Evolutionary conservation across 192 early-diverging fungal genomes (phyloP).

Genomic region (Paraglomus brasilianum): DNA sequence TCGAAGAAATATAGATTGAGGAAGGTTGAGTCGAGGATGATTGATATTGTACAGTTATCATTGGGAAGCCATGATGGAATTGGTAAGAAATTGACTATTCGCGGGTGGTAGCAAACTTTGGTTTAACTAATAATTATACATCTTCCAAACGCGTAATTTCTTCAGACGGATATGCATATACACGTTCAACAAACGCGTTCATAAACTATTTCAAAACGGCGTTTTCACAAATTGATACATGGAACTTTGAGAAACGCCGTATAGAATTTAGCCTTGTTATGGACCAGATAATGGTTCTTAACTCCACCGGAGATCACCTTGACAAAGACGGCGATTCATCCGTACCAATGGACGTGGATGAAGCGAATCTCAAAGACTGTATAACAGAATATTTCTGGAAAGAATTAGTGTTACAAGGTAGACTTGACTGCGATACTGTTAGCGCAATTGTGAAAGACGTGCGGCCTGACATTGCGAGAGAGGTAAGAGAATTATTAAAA

Average conservation of each 20-base stretch:
- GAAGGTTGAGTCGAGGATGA: constrained; percentile 7
- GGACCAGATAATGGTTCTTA: constrained; percentile 15
- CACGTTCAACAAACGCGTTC: background rate
- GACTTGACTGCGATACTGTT: background rate
- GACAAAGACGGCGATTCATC: background rate
- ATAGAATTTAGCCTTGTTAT: constrained; percentile 20
- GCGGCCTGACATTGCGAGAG: constrained; percentile 9
- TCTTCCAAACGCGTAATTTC: too few species aligned
- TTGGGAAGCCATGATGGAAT: background rate
- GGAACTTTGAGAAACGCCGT: constrained; percentile 20
- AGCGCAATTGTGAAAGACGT: constrained; percentile 12
- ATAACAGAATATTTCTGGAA: constrained; percentile 27
- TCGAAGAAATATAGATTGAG: background rate
- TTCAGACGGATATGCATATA: background rate
- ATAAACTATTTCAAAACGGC: constrained; percentile 14
- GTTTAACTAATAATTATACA: too few species aligned
- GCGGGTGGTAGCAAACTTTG: too few species aligned
- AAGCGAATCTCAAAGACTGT: background rate
- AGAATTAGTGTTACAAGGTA: constrained; percentile 8
- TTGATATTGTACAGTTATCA: constrained; percentile 6
- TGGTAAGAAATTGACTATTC: background rate
- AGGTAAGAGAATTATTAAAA: constrained; percentile 1
- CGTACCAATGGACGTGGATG: background rate
- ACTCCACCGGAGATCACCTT: background rate
- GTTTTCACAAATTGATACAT: constrained; percentile 11